phyloP scores from a whole-genome alignment of 148 eudicot genomes.

The Rhododendron kiyosumense region DNA sequence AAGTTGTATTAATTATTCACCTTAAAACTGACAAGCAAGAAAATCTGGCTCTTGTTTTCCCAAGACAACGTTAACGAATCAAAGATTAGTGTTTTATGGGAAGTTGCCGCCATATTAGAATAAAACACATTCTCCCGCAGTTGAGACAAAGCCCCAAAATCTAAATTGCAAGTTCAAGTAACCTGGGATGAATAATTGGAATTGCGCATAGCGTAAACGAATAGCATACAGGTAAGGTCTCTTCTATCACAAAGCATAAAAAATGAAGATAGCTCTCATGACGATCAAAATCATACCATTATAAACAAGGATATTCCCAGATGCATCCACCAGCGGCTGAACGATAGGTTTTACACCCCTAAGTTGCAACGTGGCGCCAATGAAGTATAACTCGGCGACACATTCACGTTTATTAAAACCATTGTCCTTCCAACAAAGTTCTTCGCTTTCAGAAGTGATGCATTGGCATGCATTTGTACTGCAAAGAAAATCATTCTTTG shows the following conservation, averaged over 20 bases:
- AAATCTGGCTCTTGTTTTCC: not conserved
- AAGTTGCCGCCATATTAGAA: not conserved
- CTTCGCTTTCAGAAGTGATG: slow-evolving; percentile 17
- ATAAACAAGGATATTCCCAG: slow-evolving; percentile 75
- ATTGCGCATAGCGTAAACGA: not conserved
- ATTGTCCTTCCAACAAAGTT: not conserved
- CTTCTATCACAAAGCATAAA: not conserved
- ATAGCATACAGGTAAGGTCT: not conserved
- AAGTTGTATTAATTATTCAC: not conserved
- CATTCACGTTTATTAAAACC: slow-evolving; percentile 14
- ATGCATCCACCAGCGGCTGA: slow-evolving; percentile 72
- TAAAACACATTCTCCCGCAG: not conserved
- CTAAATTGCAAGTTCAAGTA: not conserved
- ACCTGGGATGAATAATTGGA: not conserved
- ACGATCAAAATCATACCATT: slow-evolving; percentile 45
- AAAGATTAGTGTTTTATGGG: not conserved
- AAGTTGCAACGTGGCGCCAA: slow-evolving; percentile 82
- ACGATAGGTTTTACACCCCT: slow-evolving; percentile 59
- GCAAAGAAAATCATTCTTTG: slow-evolving; percentile 12
- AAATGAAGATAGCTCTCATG: not conserved
- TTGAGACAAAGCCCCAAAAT: not conserved
- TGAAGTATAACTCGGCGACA: slow-evolving; percentile 44
- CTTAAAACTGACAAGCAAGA: not conserved
- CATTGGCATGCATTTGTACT: slow-evolving; percentile 1
- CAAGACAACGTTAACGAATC: not conserved